Percentiles rank a stretch among this genome's conserved stretches.
Evolutionary conservation across 2,329 filamentous ascomycete genomes (phyloP).

Genomic region (Fusarium anguioides): DNA sequence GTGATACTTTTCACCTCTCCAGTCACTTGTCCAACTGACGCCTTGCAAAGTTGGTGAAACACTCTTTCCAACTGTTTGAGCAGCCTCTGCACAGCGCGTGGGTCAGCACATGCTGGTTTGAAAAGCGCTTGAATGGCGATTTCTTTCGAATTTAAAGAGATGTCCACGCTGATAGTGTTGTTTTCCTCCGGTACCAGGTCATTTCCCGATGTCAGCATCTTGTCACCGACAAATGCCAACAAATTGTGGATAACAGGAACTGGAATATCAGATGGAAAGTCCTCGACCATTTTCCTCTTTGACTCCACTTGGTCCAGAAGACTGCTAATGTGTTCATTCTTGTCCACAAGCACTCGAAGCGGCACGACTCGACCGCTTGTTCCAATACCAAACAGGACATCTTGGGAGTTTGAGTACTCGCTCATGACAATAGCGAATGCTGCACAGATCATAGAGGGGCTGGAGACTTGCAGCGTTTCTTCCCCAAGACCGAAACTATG

Average conservation of each 20-base stretch:
- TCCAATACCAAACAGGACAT: not conserved
- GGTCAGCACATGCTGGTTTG: not conserved
- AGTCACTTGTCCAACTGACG: not conserved
- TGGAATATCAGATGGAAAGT: not conserved
- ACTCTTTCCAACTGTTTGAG: not conserved
- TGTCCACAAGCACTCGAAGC: not conserved
- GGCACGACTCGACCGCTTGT: not conserved
- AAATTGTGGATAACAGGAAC: not conserved
- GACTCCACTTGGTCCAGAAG: not conserved
- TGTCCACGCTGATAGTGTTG: not conserved
- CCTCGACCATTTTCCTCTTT: not conserved
- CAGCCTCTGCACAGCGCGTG: not conserved
- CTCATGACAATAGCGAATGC: not conserved
- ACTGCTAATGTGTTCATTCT: not conserved
- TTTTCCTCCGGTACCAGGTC: not conserved
- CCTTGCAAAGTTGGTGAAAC: not conserved
- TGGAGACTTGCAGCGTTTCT: not conserved
- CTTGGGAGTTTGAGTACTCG: not conserved
- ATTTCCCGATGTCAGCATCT: not conserved
- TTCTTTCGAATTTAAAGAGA: not conserved
- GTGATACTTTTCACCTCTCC: not conserved
- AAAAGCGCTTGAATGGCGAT: not conserved
- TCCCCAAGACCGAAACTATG: not conserved
- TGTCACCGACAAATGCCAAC: not conserved
- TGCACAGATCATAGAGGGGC: not conserved